Evolutionary conservation across 1,284 basidiomycete species (phyloP), one percentile per base, ranked within the genome.

Genomic region (Papiliotrema terrestris): DNA sequence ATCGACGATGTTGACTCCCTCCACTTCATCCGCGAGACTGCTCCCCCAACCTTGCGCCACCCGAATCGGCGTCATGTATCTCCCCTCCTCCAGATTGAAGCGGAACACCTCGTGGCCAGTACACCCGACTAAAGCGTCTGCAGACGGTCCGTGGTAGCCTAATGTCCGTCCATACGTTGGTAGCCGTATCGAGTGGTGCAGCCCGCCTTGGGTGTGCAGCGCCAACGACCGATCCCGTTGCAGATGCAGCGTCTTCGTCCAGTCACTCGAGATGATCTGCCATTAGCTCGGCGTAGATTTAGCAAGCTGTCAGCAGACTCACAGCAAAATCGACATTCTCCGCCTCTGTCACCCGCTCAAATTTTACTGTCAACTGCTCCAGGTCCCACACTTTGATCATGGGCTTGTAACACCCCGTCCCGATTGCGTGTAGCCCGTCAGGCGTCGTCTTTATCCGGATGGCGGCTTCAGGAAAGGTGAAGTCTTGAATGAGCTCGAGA

Each of bases 291-390:
- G 15, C 29, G 4, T 26, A 26, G n/a, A n/a, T n/a, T n/a, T n/a
- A n/a, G n/a, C n/a, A n/a, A n/a, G n/a, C n/a, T n/a, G n/a, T n/a
- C n/a, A n/a, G n/a, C n/a, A n/a, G 74, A 88, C 90, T 83, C 80
- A 96, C 92, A 80, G 88, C 82, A 79, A 99, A 98, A 75, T 99
- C 96, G 60, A 98, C 88, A 75, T 98, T 98, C 80, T 98, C 95
- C 8, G 89, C 86, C 69, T 98, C 93, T 1, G 92, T 89, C 69
- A 97, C 93, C 47, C 96, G 83, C 79, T 98, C 93, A 74, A 97
- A 98, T 77, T 99, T 98, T 60, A 92, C 81, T 4, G 91, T 86
- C 35, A 99, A 82, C 73, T 97, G 89, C 72, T 91, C 88, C 47
- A 98, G 79, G 74, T 98, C 96, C 86, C 91, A 99, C 2, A 95